Evolutionary conservation across 2,329 filamentous ascomycete genomes (phyloP).

Genomic region (Apiospora malaysiana): DNA sequence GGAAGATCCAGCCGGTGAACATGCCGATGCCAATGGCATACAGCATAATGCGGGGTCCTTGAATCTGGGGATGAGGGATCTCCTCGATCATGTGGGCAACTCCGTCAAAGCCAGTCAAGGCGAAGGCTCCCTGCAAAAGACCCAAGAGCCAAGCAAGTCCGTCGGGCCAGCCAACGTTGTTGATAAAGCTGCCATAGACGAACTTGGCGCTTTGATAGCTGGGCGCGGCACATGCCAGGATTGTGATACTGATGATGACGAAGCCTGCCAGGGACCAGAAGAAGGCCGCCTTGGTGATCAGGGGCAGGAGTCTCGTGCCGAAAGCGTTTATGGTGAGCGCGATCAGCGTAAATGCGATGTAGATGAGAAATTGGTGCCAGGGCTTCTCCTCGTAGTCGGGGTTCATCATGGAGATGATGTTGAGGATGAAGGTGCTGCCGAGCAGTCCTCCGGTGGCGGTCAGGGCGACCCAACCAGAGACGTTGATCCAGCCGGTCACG

Average conservation of each 20-base stretch:
- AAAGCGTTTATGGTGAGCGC: constrained; percentile 72
- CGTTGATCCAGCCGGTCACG: constrained; percentile 76
- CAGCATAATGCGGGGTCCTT: constrained; percentile 43
- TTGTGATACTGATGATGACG: constrained; percentile 71
- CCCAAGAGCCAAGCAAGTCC: constrained; percentile 65
- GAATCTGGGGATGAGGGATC: constrained; percentile 53
- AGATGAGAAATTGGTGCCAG: constrained; percentile 79
- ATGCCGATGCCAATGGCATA: constrained; percentile 68
- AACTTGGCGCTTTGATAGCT: constrained; percentile 68
- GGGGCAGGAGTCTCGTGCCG: constrained; percentile 64
- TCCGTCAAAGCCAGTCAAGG: constrained; percentile 58
- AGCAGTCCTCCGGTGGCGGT: constrained; percentile 72
- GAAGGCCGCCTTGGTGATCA: constrained; percentile 72
- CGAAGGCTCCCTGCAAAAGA: constrained; percentile 57
- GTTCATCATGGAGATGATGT: constrained; percentile 67
- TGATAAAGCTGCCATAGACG: constrained; percentile 72
- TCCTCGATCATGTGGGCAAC: constrained; percentile 63
- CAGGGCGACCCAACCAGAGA: constrained; percentile 74
- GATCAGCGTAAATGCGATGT: constrained; percentile 66
- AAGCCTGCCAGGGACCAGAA: constrained; percentile 75
- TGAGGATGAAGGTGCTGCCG: constrained; percentile 69
- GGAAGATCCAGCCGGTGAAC: constrained; percentile 66
- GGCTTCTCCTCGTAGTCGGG: constrained; percentile 60
- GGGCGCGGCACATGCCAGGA: constrained; percentile 69
- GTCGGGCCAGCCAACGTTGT: constrained; percentile 72